A percentile compares a stretch with the other conserved stretches of the same genome.
Evolutionary conservation across 345 rosid genomes (phyloP).

Genomic region (Eucalyptus fibrosa): DNA sequence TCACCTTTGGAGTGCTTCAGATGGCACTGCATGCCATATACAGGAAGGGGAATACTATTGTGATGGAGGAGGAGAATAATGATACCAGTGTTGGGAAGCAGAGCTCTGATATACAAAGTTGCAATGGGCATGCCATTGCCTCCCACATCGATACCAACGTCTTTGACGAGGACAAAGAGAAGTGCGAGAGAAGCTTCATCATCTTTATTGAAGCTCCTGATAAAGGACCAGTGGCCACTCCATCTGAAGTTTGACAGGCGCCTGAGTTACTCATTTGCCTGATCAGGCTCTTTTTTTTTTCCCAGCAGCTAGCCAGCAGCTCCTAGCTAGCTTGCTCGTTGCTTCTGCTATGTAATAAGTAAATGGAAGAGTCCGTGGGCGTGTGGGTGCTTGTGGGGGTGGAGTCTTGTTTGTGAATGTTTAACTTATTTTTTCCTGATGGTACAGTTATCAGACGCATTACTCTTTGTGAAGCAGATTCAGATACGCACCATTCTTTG

Average conservation of each 20-base stretch:
- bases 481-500: not conserved
- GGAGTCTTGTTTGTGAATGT: not conserved
- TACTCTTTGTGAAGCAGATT: not conserved
- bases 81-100: not conserved
- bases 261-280: not conserved
- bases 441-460: not conserved
- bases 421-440: not conserved
- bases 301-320: not conserved
- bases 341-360: not conserved
- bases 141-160: not conserved
- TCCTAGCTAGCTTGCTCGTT: not conserved
- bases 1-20: slow-evolving; percentile 19
- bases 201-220: not conserved
- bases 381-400: not conserved
- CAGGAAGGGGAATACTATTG: not conserved
- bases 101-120: not conserved
- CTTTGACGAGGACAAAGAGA: not conserved
- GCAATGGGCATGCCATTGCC: not conserved
- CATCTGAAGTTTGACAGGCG: not conserved
- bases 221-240: not conserved
- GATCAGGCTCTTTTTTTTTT: not conserved
- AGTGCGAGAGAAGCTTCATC: not conserved
- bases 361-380: not conserved
- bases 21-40: slow-evolving; percentile 2
- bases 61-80: not conserved